These are phyloP conservation scores for Entamoeba moshkovskii DNA, from an alignment of 208 protist genomes.

Conservation along the genomic window DNA sequence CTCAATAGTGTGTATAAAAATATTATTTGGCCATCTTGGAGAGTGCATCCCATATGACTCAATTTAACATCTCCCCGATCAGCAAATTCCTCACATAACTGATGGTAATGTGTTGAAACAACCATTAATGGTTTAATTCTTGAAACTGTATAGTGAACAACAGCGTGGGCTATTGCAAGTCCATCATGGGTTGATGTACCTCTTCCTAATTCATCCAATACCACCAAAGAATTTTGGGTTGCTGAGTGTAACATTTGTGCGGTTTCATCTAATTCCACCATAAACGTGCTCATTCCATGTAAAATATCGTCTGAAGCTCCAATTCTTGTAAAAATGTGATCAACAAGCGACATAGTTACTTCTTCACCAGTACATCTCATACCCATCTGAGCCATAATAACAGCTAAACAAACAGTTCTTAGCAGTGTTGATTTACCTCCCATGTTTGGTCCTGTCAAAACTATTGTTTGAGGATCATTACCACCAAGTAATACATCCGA, in stretches of 20 bases:
- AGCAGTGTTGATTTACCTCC: slow-evolving; percentile 32
- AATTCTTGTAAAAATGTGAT: slow-evolving; percentile 69
- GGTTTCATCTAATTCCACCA: slow-evolving; percentile 84
- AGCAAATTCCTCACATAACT: not conserved
- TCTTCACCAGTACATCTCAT: slow-evolving; percentile 13
- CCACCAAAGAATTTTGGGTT: slow-evolving; percentile 62
- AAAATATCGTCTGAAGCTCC: slow-evolving; percentile 70
- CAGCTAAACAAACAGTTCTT: slow-evolving; percentile 20
- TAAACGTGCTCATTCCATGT: slow-evolving; percentile 73
- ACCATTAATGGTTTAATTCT: not conserved
- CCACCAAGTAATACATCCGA: not conserved
- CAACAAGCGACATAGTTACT: slow-evolving; percentile 53
- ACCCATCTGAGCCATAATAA: slow-evolving; percentile 36
- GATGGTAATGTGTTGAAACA: not conserved
- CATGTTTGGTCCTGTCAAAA: slow-evolving; percentile 33
- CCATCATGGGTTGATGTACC: slow-evolving; percentile 80
- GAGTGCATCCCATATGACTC: not conserved
- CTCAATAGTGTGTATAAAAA: not conserved
- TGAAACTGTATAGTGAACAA: slow-evolving; percentile 56
- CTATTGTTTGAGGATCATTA: not conserved
- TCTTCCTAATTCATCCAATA: slow-evolving; percentile 81
- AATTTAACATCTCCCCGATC: not conserved
- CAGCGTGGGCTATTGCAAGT: slow-evolving; percentile 64
- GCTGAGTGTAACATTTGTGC: slow-evolving; percentile 60
- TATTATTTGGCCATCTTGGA: not conserved